A percentile compares a stretch with the other conserved stretches of the same genome.
These are phyloP conservation scores for Benincasa hispida DNA, from an alignment of 306 rosid species.

Conservation along the genomic window DNA sequence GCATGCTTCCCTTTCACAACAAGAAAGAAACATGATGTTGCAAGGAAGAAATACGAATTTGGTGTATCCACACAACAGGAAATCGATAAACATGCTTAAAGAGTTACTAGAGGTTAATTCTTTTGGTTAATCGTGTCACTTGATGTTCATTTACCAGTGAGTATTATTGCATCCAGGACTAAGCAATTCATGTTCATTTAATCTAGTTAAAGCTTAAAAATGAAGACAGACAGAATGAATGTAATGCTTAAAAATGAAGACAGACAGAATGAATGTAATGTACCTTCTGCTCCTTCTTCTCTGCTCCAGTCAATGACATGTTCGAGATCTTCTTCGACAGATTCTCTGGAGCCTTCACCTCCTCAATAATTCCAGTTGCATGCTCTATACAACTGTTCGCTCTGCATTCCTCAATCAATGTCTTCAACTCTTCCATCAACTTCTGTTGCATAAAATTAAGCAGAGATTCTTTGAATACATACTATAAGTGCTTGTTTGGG, in stretches of 20 bases:
- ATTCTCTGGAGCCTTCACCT: conserved; percentile 40
- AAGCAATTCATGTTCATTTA: neutral
- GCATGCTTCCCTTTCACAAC: neutral
- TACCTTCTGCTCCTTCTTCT: too few species aligned
- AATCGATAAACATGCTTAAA: neutral
- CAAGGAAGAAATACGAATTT: neutral
- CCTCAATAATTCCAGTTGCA: conserved; percentile 45
- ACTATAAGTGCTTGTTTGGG: neutral
- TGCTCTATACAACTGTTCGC: conserved; percentile 45
- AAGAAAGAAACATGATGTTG: neutral
- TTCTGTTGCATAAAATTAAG: conserved; percentile 9
- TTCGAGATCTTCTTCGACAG: conserved; percentile 33
- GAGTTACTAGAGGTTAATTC: neutral
- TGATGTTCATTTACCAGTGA: neutral
- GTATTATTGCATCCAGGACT: neutral
- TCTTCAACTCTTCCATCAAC: conserved; percentile 34
- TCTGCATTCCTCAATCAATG: conserved; percentile 33
- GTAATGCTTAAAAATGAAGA: neutral
- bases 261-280: neutral
- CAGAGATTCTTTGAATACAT: neutral
- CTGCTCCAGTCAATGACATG: conserved; percentile 22
- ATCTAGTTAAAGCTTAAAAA: neutral
- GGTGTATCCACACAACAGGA: neutral
- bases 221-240: neutral
- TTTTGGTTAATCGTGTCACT: neutral